Evolutionary conservation across 768 basidiomycete species (phyloP), one percentile per base, ranked within the genome.

Genomic region (Lactarius hatsudake): DNA sequence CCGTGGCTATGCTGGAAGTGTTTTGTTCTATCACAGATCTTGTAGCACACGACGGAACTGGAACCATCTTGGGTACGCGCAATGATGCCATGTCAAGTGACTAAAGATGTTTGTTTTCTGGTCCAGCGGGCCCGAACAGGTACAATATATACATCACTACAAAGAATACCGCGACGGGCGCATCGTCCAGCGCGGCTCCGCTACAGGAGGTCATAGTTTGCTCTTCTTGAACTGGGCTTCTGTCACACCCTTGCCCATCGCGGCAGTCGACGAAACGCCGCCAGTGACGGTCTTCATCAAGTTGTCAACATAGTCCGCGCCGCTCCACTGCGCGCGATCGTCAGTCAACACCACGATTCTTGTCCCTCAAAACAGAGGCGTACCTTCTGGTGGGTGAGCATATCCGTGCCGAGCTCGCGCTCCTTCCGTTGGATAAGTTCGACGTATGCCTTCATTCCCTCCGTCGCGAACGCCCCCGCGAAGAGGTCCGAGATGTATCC

Each of bases 371-470:
- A 71, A 23, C 28, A 62, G 17, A 34, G 30, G 38, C 84, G 43
- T 73, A 93, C 93, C 85, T 89, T 96, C 78, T 99, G 97, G 76
- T 99, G 97, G 8, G 95, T 98, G 71, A 98, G 87, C 30, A 98
- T 96, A 74, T 99, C 97, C 68, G 92, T 94, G 59, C 90, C 94
- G 61, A 97, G 84, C 72, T 98, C 95, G 59, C 94, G 86, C 76
- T 99, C 97, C 76, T 86, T 90, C 34, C 92, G 82, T 77, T 99
- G 97, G 62, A 99, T 82, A 65, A 98, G 81, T 79, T 96, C 93
- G 69, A 98, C 96, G 75, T 98, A 99, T 2, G 97, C 97, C 78
- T 98, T 95, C 97, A 99, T 99, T 51, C 96, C 97, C 69, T 96
- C 96, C 78, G 88, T 89, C 43, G 94, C 90, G 75, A 87, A 98